A percentile compares a stretch with the other conserved stretches of the same genome.
These are phyloP conservation scores for Periconia sp. DNA, from an alignment of 2,329 filamentous ascomycete genomes.

Conservation along the genomic window DNA sequence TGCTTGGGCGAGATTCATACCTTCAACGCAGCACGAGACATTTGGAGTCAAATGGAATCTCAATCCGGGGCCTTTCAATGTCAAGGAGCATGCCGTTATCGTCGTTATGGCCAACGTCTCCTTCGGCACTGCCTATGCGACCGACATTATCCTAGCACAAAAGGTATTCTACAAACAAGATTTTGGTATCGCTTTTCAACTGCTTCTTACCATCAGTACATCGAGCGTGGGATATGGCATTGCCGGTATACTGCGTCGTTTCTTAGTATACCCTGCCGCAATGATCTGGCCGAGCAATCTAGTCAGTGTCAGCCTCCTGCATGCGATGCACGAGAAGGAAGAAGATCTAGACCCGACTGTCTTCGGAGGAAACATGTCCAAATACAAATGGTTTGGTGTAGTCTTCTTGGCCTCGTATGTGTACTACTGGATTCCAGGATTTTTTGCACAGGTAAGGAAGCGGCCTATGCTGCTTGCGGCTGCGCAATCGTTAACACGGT, in stretches of 20 bases:
- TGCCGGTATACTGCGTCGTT: conserved; percentile 25
- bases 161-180: conserved; percentile 74
- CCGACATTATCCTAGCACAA: conserved; percentile 75
- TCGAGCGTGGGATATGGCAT: conserved; percentile 31
- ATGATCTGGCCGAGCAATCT: conserved; percentile 34
- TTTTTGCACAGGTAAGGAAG: conserved; percentile 21
- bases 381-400: conserved; percentile 30
- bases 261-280: conserved; percentile 29
- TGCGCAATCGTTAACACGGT: no score
- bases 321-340: conserved; percentile 30
- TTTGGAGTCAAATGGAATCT: conserved; percentile 63
- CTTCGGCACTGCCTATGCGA: conserved; percentile 67
- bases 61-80: conserved; percentile 65
- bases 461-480: conserved; percentile 1
- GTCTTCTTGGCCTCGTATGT: conserved; percentile 25
- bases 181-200: conserved; percentile 27
- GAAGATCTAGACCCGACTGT: conserved; percentile 23
- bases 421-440: conserved; percentile 36
- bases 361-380: conserved; percentile 30
- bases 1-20: conserved; percentile 62
- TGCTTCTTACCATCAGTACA: conserved; percentile 24
- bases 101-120: conserved; percentile 69
- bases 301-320: conserved; percentile 26
- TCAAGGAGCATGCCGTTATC: conserved; percentile 67
- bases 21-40: conserved; percentile 58